Percentiles rank a stretch among this genome's conserved stretches.
phyloP scores from a whole-genome alignment of 163 green algal genomes.

The Prototheca cutis region DNA sequence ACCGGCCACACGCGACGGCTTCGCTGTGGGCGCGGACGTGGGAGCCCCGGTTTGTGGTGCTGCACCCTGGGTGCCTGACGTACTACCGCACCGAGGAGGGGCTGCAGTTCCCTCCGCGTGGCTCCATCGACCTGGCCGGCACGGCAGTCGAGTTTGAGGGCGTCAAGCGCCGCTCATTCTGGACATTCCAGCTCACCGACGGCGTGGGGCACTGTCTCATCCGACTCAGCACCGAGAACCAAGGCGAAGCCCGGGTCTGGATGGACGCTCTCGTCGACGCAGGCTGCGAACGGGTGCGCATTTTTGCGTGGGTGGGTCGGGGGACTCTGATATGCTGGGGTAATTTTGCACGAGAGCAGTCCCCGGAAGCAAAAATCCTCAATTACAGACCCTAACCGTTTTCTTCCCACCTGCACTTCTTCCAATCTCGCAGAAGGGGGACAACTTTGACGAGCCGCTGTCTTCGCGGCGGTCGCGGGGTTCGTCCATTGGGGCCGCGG shows the following conservation, averaged over 20 bases:
- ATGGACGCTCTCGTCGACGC: slow-evolving; percentile 38
- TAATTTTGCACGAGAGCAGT: too few relatives aligned
- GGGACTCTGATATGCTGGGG: too few relatives aligned
- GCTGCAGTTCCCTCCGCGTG: slow-evolving; percentile 38
- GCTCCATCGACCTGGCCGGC: slow-evolving; percentile 43
- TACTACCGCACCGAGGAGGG: slow-evolving; percentile 55
- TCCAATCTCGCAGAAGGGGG: too few relatives aligned
- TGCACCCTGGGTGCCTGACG: slow-evolving; percentile 19
- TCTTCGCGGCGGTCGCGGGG: neutral
- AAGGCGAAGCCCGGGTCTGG: slow-evolving; percentile 35
- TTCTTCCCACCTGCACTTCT: too few relatives aligned
- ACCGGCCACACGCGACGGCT: slow-evolving; percentile 19
- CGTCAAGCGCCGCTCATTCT: slow-evolving; percentile 28
- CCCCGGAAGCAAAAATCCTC: too few relatives aligned
- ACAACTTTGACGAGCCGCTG: too few relatives aligned
- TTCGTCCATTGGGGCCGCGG: neutral
- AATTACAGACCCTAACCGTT: too few relatives aligned
- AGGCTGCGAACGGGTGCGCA: slow-evolving; percentile 23
- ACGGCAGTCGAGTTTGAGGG: slow-evolving; percentile 38
- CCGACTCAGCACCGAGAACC: slow-evolving; percentile 33
- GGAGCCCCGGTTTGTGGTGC: slow-evolving; percentile 27
- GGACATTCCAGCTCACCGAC: slow-evolving; percentile 34
- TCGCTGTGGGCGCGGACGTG: slow-evolving; percentile 28
- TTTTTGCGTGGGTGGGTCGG: too few relatives aligned
- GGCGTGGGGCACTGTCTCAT: slow-evolving; percentile 23